These are phyloP conservation scores for Suillus decipiens DNA, from an alignment of 768 basidiomycete genomes.

Conservation along the genomic window DNA sequence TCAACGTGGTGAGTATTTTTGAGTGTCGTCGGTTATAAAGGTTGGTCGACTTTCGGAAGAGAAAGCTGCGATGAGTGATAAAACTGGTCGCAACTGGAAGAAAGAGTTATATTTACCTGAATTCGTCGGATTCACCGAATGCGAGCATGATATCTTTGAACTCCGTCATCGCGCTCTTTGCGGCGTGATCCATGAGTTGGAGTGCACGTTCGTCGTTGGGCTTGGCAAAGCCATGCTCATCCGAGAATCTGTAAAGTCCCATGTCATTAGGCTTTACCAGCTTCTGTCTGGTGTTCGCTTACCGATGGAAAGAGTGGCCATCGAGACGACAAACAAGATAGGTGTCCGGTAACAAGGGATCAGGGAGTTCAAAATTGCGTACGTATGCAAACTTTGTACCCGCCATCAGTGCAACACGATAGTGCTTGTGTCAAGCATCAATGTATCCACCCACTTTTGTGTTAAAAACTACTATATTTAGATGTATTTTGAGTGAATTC, in stretches of 20 bases:
- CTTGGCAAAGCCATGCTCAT: conserved; percentile 78
- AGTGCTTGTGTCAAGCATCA: too few species aligned
- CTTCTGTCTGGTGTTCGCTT: conserved; percentile 21
- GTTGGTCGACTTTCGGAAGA: conserved; percentile 71
- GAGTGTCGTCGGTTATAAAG: conserved; percentile 85
- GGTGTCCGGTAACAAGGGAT: conserved; percentile 79
- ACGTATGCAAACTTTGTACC: conserved; percentile 94
- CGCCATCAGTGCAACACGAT: conserved; percentile 60
- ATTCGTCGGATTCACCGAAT: conserved; percentile 98
- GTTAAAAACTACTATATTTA: too few species aligned
- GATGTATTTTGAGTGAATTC: too few species aligned
- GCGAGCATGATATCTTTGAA: conserved; percentile 83
- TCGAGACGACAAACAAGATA: conserved; percentile 88
- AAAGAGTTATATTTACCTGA: conserved; percentile 57
- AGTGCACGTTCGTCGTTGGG: conserved; percentile 91
- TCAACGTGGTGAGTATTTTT: conserved; percentile 83
- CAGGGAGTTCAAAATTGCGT: conserved; percentile 84
- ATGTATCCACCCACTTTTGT: too few species aligned
- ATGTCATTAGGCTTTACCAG: not conserved
- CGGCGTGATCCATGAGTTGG: conserved; percentile 90
- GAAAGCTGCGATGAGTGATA: conserved; percentile 59
- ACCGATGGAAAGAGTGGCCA: conserved; percentile 95
- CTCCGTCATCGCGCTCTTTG: conserved; percentile 76
- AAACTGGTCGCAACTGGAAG: not conserved
- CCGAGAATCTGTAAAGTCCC: conserved; percentile 66